Percentiles rank a stretch among this genome's conserved stretches.
Evolutionary conservation across 805 yeast genomes (phyloP).

Genomic region (Saccharomycopsis javanensis): DNA sequence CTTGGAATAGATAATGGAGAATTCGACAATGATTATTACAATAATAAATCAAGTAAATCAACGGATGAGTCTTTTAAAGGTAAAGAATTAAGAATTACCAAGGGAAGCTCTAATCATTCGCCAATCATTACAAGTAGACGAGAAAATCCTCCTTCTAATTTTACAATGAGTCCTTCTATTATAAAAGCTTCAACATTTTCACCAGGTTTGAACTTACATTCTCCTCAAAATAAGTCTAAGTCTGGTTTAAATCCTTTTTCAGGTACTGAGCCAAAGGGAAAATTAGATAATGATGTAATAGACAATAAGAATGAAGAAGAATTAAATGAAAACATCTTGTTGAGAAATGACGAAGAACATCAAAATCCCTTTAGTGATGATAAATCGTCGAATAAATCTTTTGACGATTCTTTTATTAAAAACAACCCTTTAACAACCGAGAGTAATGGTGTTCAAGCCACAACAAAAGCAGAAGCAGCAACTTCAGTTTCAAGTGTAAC

Average conservation of each 20-base stretch:
- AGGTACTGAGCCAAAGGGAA: not conserved
- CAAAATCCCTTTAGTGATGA: not conserved
- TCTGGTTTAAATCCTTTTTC: not conserved
- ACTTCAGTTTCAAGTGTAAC: no score
- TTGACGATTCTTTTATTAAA: not conserved
- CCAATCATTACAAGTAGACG: constrained; percentile 18
- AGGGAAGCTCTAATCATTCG: constrained; percentile 29
- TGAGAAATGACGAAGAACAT: not conserved
- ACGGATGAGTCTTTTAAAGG: not conserved
- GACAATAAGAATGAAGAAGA: not conserved
- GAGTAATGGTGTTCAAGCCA: no score
- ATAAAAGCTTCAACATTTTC: not conserved
- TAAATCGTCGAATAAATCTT: not conserved
- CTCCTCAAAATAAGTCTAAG: not conserved
- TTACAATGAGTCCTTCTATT: constrained; percentile 19
- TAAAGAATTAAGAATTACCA: constrained; percentile 61
- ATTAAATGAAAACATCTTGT: not conserved
- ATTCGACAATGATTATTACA: not conserved
- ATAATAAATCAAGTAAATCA: not conserved
- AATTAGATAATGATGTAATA: not conserved
- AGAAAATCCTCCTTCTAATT: constrained; percentile 21
- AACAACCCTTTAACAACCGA: not conserved
- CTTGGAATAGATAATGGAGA: not conserved
- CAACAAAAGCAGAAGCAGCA: not conserved
- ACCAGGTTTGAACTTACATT: not conserved